Evolutionary conservation across 306 rosid species (phyloP), one percentile per base, ranked within the genome.

Genomic region (Lathyrus oleraceus): DNA sequence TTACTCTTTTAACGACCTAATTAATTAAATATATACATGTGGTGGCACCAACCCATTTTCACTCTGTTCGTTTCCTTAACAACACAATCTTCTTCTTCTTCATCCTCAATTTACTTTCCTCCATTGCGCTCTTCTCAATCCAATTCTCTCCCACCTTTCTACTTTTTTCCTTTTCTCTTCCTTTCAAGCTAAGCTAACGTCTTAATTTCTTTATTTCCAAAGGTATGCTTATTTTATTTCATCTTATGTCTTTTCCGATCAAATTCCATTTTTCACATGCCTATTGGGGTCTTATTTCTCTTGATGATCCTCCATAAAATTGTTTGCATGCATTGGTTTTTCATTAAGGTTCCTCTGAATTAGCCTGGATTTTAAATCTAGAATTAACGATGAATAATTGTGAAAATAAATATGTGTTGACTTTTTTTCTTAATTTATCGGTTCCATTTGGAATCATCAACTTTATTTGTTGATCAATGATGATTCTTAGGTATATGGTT

Each of bases 41-140:
- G 69, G 67, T 65, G 70, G 61, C 79, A 49, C 39, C 80, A 61
- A 57, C 77, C 10, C 42, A 28, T 68, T 67, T 6, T 72, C 47
- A 25, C 69, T 44, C 30, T n/a, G 32, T 76, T 14, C 14, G 32
- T 36, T 38, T 39, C 51, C 28, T 7, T 43, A 17, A 35, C 76
- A 73, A 21, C 20, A 44, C 5, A 21, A 21, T 25, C 16, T 56
- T 56, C 32, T 23, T 54, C 70, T 23, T 59, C 17, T 5, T 13
- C 67, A 48, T 74, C 85, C 82, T 32, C 56, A 64, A 58, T 58
- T 70, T 11, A 15, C 53, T 74, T 82, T 70, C 68, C 35, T 78
- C 80, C 85, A 8, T 71, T 74, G 65, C 62, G 40, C 78, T 40
- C 12, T 17, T 69, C 61, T 1, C 65, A 61, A 40, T 21, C 48